Evolutionary conservation across 345 rosid genomes (phyloP).

Genomic region (Litchi chinensis): DNA sequence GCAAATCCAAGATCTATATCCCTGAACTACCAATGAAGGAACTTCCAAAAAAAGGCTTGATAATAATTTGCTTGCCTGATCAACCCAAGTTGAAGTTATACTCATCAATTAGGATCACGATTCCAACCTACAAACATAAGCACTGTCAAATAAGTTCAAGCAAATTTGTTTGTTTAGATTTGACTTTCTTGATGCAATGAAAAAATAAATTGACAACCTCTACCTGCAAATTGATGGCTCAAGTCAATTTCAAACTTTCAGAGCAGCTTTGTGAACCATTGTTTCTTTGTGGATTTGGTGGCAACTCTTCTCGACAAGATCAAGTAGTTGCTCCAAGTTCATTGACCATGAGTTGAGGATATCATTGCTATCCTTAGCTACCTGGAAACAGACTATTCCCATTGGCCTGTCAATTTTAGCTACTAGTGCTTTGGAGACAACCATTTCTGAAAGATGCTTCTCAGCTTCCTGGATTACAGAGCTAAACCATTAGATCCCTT

Average conservation of each 20-base stretch:
- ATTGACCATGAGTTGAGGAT: constrained; percentile 87
- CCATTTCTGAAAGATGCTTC: constrained; percentile 99
- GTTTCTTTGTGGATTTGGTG: constrained; percentile 96
- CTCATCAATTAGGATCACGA: constrained; percentile 7
- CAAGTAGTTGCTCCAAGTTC: constrained; percentile 94
- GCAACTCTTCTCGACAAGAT: constrained; percentile 96
- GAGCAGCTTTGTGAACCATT: constrained; percentile 85
- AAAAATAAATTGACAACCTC: not conserved
- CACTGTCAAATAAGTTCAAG: not conserved
- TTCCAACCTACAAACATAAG: constrained; percentile 4
- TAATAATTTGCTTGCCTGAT: constrained; percentile 8
- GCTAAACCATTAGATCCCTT: not conserved
- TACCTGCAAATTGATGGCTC: constrained; percentile 25
- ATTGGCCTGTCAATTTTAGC: constrained; percentile 93
- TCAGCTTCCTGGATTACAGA: constrained; percentile 68
- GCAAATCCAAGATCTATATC: constrained; percentile 21
- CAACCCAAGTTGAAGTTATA: constrained; percentile 3
- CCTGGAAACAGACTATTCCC: constrained; percentile 80
- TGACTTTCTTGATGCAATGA: not conserved
- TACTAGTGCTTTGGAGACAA: constrained; percentile 85
- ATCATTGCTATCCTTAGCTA: constrained; percentile 82
- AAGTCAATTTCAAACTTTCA: constrained; percentile 52
- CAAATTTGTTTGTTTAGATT: not conserved
- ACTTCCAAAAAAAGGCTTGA: constrained; percentile 1
- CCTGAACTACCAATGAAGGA: constrained; percentile 17